These are phyloP conservation scores for Ogataea pini DNA, from an alignment of 805 yeast species.

Conservation along the genomic window DNA sequence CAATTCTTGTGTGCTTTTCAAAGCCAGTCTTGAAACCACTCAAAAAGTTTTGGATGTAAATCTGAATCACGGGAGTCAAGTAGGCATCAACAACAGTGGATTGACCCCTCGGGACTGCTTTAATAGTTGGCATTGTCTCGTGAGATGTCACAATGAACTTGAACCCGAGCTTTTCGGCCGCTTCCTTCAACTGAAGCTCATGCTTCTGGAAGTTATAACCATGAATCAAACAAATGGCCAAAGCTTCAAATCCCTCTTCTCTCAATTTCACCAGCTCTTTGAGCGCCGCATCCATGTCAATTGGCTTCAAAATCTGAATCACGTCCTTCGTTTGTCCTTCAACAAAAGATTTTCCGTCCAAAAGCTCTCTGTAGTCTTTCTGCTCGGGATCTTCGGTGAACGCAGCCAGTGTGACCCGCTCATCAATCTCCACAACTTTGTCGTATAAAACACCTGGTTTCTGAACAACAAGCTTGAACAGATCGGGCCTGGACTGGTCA, in stretches of 20 bases:
- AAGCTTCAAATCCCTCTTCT: constrained; percentile 32
- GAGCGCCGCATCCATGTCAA: constrained; percentile 26
- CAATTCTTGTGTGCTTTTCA: constrained; percentile 36
- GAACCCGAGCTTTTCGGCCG: constrained; percentile 51
- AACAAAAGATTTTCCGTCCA: constrained; percentile 30
- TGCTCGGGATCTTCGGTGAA: constrained; percentile 25
- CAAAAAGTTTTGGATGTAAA: constrained; percentile 39
- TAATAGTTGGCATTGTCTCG: constrained; percentile 39
- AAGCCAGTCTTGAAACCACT: constrained; percentile 37
- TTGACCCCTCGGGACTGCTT: constrained; percentile 40
- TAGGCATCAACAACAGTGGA: constrained; percentile 44
- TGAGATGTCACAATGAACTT: constrained; percentile 38
- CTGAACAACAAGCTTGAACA: constrained; percentile 17
- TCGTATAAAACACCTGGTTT: constrained; percentile 21
- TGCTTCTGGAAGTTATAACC: constrained; percentile 39
- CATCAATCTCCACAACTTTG: constrained; percentile 21
- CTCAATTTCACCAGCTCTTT: constrained; percentile 26
- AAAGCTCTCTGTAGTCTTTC: constrained; percentile 10
- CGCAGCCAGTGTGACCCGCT: constrained; percentile 24
- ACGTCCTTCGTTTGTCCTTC: constrained; percentile 41
- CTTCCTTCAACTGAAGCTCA: constrained; percentile 34
- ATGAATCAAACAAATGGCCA: constrained; percentile 39
- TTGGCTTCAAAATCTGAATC: constrained; percentile 36
- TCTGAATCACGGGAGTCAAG: constrained; percentile 41
- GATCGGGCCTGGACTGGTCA: constrained; percentile 31